These are phyloP conservation scores for Chaetoceros tenuissimus DNA, from an alignment of 108 stramenopile species.

Conservation along the genomic window DNA sequence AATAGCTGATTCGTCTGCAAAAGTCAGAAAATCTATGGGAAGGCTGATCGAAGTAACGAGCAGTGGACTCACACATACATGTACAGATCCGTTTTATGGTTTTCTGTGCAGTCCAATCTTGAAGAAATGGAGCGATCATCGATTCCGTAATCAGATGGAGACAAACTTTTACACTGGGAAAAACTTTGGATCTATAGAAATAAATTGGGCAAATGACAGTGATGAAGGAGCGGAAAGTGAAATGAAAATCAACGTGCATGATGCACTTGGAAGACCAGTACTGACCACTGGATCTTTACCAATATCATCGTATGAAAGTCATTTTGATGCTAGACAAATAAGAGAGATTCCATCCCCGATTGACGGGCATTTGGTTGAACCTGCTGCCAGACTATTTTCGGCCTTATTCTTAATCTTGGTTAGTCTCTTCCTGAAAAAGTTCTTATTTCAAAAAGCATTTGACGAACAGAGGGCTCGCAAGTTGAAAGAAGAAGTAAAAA, in stretches of 20 bases:
- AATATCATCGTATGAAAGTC: neutral
- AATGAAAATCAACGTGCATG: neutral
- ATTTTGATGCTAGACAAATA: neutral
- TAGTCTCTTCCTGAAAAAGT: neutral
- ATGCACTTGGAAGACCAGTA: neutral
- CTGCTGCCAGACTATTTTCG: neutral
- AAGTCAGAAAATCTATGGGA: neutral
- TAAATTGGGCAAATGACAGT: conserved; percentile 32
- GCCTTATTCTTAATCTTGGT: neutral
- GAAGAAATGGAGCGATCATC: conserved; percentile 31
- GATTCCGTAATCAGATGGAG: neutral
- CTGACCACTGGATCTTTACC: neutral
- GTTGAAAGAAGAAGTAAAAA: no score
- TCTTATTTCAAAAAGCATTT: no score
- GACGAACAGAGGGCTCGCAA: no score
- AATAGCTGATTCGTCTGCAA: conserved; percentile 28
- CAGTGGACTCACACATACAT: conserved; percentile 82
- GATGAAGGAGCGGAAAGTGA: neutral
- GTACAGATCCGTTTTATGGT: conserved; percentile 57
- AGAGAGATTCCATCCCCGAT: neutral
- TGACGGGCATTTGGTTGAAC: neutral
- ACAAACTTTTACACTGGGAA: conserved; percentile 30
- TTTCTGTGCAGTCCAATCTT: conserved; percentile 51
- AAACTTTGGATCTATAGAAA: conserved; percentile 60
- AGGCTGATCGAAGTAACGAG: conserved; percentile 76